These are phyloP conservation scores for Plasmodium malariae DNA, from an alignment of 169 alveolate species.

Conservation along the genomic window DNA sequence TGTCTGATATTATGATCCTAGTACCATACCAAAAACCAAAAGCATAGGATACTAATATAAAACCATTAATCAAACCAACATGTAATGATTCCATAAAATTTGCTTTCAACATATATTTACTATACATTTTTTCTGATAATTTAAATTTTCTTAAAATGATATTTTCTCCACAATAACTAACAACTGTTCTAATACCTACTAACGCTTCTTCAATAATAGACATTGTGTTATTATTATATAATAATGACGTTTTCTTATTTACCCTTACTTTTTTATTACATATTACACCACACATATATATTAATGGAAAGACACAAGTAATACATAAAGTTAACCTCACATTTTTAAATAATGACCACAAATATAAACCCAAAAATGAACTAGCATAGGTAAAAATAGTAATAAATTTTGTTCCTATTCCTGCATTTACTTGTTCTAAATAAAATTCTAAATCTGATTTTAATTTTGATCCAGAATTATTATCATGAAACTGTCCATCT, in stretches of 20 bases:
- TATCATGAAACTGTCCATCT: constrained; percentile 79
- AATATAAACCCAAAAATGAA: constrained; percentile 61
- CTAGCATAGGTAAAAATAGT: constrained; percentile 76
- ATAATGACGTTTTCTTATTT: constrained; percentile 34
- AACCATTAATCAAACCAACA: constrained; percentile 65
- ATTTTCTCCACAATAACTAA: constrained; percentile 77
- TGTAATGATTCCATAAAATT: constrained; percentile 67
- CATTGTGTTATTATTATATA: constrained; percentile 74
- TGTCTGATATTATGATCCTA: constrained; percentile 43
- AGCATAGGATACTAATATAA: constrained; percentile 73
- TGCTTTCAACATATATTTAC: constrained; percentile 61
- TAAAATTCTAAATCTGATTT: constrained; percentile 76
- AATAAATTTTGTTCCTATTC: constrained; percentile 73
- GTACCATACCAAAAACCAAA: constrained; percentile 81
- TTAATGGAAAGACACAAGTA: constrained; percentile 65
- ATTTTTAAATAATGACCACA: constrained; percentile 58
- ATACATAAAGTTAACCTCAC: constrained; percentile 69
- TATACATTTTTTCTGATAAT: constrained; percentile 48
- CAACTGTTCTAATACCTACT: constrained; percentile 77
- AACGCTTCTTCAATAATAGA: constrained; percentile 79
- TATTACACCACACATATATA: constrained; percentile 38
- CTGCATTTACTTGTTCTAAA: constrained; percentile 75
- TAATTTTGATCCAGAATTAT: constrained; percentile 74
- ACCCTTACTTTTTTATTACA: constrained; percentile 56
- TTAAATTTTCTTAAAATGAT: constrained; percentile 56